These are phyloP conservation scores for Megacollybia marginata DNA, from an alignment of 768 basidiomycete genomes.

Conservation along the genomic window DNA sequence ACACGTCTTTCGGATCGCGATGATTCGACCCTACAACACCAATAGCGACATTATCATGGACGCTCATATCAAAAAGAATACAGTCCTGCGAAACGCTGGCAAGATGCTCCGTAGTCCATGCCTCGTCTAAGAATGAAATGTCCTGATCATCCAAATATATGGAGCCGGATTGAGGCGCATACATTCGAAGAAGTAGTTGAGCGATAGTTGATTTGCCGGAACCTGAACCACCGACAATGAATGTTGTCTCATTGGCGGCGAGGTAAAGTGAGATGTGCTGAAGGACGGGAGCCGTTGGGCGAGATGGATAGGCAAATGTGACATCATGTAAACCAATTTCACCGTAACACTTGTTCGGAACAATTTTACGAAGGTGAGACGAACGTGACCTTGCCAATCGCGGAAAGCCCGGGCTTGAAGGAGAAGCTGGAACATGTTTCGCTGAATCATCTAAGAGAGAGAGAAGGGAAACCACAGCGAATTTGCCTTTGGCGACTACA, in stretches of 20 bases:
- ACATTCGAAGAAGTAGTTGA: conserved; percentile 63
- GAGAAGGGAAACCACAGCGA: conserved; percentile 45
- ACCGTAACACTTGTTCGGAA: conserved; percentile 56
- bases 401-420: conserved; percentile 34
- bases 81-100: conserved; percentile 75
- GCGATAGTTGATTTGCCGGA: conserved; percentile 73
- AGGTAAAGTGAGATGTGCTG: conserved; percentile 57
- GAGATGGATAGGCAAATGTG: conserved; percentile 68
- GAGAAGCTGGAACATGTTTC: conserved; percentile 51
- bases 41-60: conserved; percentile 85
- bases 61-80: conserved; percentile 70
- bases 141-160: conserved; percentile 81
- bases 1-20: conserved; percentile 41
- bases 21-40: conserved; percentile 46
- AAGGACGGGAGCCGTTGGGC: conserved; percentile 55
- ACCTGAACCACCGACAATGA: conserved; percentile 74
- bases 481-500: conserved; percentile 74
- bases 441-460: conserved; percentile 28
- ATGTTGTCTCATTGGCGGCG: conserved; percentile 66
- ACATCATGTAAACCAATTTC: conserved; percentile 59
- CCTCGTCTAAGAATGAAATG: conserved; percentile 62
- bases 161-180: conserved; percentile 54
- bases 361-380: conserved; percentile 51
- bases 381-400: conserved; percentile 6
- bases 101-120: conserved; percentile 62